A percentile compares a stretch with the other conserved stretches of the same genome.
These are phyloP conservation scores for Linderniella brevidens DNA, from an alignment of 257 asterid genomes.

Conservation along the genomic window DNA sequence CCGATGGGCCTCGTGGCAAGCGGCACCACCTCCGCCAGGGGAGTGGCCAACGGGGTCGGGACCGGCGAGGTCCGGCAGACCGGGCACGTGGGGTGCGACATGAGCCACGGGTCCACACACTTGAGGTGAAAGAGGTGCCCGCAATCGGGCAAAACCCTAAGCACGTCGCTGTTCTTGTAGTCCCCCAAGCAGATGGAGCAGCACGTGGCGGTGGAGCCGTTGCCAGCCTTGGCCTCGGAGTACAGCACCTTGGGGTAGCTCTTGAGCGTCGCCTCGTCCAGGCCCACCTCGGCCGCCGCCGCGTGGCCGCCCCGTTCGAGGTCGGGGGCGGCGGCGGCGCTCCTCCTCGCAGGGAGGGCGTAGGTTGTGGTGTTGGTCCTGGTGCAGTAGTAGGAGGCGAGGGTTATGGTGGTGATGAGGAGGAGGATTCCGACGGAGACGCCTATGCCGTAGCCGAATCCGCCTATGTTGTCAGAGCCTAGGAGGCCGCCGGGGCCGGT, in stretches of 20 bases:
- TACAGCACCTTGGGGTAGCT: slow-evolving; percentile 54
- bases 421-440: slow-evolving; percentile 70
- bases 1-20: slow-evolving; percentile 39
- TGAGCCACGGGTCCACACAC: slow-evolving; percentile 84
- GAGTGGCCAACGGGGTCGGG: slow-evolving; percentile 68
- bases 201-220: slow-evolving; percentile 35
- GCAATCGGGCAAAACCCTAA: slow-evolving; percentile 67
- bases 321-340: slow-evolving; percentile 1
- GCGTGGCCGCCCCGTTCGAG: slow-evolving; percentile 1
- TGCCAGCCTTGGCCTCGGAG: slow-evolving; percentile 42
- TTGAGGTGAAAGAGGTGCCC: slow-evolving; percentile 63
- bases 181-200: slow-evolving; percentile 87
- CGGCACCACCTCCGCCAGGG: slow-evolving; percentile 75
- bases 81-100: slow-evolving; percentile 83
- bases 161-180: slow-evolving; percentile 37
- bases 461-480: slow-evolving; percentile 38
- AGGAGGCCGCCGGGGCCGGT: slow-evolving; percentile 16
- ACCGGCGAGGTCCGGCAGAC: slow-evolving; percentile 80
- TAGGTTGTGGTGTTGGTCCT: slow-evolving; percentile 15
- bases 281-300: slow-evolving; percentile 26
- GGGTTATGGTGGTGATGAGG: slow-evolving; percentile 65
- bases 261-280: slow-evolving; percentile 56
- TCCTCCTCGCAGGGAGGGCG: slow-evolving; percentile 13
- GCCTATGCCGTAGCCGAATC: slow-evolving; percentile 80
- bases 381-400: slow-evolving; percentile 76